Conservation (phyloP, 1,284 basidiomycete genomes). For the Ceratobasidium sp. region DNA sequence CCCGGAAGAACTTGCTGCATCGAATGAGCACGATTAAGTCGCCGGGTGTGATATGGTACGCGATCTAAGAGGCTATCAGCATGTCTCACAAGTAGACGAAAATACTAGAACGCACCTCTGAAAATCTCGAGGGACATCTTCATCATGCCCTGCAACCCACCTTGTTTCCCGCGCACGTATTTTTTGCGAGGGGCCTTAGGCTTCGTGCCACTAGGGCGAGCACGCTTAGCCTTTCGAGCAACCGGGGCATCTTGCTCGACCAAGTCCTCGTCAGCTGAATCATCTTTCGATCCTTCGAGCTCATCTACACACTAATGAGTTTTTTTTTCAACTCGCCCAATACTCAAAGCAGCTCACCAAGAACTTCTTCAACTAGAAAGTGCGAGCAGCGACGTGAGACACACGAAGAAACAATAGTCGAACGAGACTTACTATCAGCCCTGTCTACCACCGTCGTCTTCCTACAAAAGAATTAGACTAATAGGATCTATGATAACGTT, state of each 20-base stretch:
- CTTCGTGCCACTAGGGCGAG: neutral
- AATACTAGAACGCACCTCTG: neutral
- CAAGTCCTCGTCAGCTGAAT: neutral
- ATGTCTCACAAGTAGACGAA: neutral
- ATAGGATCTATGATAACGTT: too few relatives aligned
- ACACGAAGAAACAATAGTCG: too few relatives aligned
- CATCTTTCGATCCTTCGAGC: too few relatives aligned
- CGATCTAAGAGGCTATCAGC: constrained; percentile 4
- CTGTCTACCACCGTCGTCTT: too few relatives aligned
- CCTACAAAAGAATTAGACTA: too few relatives aligned
- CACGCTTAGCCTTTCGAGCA: neutral
- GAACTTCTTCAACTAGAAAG: too few relatives aligned
- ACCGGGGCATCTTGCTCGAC: neutral
- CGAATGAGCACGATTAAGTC: constrained; percentile 5
- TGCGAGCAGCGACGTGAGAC: too few relatives aligned
- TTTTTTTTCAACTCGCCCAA: too few relatives aligned
- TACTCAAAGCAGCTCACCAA: too few relatives aligned
- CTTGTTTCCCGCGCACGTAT: constrained; percentile 2
- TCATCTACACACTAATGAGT: too few relatives aligned
- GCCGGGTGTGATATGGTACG: constrained; percentile 2
- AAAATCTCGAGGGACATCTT: constrained; percentile 24
- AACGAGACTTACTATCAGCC: too few relatives aligned
- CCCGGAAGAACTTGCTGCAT: constrained; percentile 14
- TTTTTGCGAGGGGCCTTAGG: neutral
- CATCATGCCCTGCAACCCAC: constrained; percentile 27